These are phyloP conservation scores for Rhododendron henanense DNA, from an alignment of 148 eudicot species.

Conservation along the genomic window DNA sequence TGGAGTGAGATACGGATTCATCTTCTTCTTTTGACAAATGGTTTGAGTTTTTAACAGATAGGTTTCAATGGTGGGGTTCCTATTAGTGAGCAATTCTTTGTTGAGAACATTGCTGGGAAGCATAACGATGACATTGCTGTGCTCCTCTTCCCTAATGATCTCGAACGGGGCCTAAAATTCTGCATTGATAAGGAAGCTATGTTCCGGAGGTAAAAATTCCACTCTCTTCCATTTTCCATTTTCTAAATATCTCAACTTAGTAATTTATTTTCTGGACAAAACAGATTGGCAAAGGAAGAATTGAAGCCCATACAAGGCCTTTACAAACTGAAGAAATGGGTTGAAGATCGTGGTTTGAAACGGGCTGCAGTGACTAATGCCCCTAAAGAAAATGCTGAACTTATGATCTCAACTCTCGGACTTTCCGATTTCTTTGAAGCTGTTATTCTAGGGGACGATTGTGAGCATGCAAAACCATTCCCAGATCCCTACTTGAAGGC, in stretches of 20 bases:
- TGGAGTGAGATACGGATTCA: background rate
- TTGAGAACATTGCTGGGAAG: conserved; percentile 73
- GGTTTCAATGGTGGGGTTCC: conserved; percentile 84
- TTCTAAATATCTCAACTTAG: background rate
- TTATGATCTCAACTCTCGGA: conserved; percentile 74
- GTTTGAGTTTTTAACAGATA: conserved; percentile 41
- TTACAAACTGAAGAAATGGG: conserved; percentile 67
- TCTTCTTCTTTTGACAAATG: background rate
- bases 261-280: background rate
- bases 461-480: conserved; percentile 84
- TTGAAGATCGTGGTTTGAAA: conserved; percentile 77
- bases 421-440: conserved; percentile 72
- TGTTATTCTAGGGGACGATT: conserved; percentile 68
- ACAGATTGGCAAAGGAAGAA: conserved; percentile 66
- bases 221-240: background rate
- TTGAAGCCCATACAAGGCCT: conserved; percentile 68
- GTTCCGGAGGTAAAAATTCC: conserved; percentile 57
- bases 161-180: conserved; percentile 60
- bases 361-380: conserved; percentile 97
- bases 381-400: conserved; percentile 75
- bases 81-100: conserved; percentile 65
- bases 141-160: conserved; percentile 77
- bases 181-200: conserved; percentile 71
- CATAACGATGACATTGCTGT: conserved; percentile 80
- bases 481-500: conserved; percentile 92